Evolutionary conservation across 2,329 filamentous ascomycete species (phyloP).

Genomic region (Fusarium tricinctum): DNA sequence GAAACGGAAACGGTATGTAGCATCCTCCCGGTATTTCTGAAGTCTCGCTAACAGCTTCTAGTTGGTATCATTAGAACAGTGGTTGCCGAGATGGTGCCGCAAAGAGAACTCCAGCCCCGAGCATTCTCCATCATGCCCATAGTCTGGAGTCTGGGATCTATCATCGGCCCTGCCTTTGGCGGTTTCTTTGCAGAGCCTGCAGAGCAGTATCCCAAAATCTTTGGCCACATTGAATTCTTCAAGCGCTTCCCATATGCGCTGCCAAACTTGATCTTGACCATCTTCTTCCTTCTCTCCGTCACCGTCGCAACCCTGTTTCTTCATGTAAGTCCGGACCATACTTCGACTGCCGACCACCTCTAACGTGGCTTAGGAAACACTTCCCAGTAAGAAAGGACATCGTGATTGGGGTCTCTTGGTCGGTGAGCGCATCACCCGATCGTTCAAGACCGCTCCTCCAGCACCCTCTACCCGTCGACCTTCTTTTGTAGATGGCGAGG

Average conservation of each 20-base stretch:
- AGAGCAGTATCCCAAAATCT: constrained; percentile 78
- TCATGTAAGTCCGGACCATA: constrained; percentile 60
- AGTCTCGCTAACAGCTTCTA: constrained; percentile 46
- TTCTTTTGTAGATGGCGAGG: constrained; percentile 69
- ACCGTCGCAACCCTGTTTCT: constrained; percentile 83
- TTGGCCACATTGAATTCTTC: constrained; percentile 76
- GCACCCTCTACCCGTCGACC: constrained; percentile 55
- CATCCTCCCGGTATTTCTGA: no score
- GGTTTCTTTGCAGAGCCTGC: constrained; percentile 88
- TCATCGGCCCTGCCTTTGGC: constrained; percentile 89
- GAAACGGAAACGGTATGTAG: constrained; percentile 83
- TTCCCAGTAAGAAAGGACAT: constrained; percentile 76
- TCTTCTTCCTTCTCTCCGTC: constrained; percentile 84
- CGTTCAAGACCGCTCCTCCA: constrained; percentile 49
- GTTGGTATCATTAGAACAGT: constrained; percentile 93
- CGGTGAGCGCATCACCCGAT: constrained; percentile 73
- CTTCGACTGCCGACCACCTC: background rate
- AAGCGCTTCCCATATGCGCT: constrained; percentile 84
- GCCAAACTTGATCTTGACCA: constrained; percentile 83
- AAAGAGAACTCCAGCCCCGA: constrained; percentile 85
- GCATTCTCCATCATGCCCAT: constrained; percentile 96
- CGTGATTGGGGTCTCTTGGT: constrained; percentile 82
- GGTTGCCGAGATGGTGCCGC: constrained; percentile 92
- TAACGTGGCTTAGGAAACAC: constrained; percentile 74
- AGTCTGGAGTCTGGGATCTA: constrained; percentile 87